These are phyloP conservation scores for Termitomyces sp. DNA, from an alignment of 768 basidiomycete genomes.

Conservation along the genomic window DNA sequence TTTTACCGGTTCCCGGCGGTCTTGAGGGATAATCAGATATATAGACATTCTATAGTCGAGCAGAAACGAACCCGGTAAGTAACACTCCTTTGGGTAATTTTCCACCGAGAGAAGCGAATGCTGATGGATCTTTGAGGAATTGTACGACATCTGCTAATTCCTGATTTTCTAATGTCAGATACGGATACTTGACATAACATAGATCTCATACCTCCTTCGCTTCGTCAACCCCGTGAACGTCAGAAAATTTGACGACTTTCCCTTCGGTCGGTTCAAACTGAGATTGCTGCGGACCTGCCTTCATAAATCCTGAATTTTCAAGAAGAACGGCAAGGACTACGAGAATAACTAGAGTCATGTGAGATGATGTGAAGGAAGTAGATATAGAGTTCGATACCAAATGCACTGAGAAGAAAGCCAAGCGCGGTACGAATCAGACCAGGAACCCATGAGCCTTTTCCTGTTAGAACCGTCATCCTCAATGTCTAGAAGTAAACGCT, in stretches of 20 bases:
- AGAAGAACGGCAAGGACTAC: constrained; percentile 85
- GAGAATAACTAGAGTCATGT: constrained; percentile 54
- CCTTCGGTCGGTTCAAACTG: constrained; percentile 82
- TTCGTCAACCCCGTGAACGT: constrained; percentile 97
- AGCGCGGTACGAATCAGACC: constrained; percentile 56
- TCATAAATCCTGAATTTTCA: constrained; percentile 91
- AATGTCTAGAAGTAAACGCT: neutral
- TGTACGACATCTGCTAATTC: constrained; percentile 93
- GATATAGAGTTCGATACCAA: constrained; percentile 47
- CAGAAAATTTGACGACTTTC: constrained; percentile 83
- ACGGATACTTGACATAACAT: neutral
- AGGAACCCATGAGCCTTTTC: constrained; percentile 62
- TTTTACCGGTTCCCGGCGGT: constrained; percentile 95
- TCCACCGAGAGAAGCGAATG: constrained; percentile 88
- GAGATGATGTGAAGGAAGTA: neutral
- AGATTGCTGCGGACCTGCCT: constrained; percentile 73
- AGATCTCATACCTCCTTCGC: constrained; percentile 72
- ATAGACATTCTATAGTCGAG: neutral
- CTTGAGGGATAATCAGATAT: constrained; percentile 18
- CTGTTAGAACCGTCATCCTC: constrained; percentile 28
- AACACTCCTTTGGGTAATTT: constrained; percentile 93
- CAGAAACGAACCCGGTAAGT: constrained; percentile 56
- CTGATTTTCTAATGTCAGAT: constrained; percentile 27
- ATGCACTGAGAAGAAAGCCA: constrained; percentile 47
- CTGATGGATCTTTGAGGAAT: constrained; percentile 90